Base-by-base conservation (phyloP, 2,329 filamentous ascomycete species). In the Chrysoporthe cubensis region DNA sequence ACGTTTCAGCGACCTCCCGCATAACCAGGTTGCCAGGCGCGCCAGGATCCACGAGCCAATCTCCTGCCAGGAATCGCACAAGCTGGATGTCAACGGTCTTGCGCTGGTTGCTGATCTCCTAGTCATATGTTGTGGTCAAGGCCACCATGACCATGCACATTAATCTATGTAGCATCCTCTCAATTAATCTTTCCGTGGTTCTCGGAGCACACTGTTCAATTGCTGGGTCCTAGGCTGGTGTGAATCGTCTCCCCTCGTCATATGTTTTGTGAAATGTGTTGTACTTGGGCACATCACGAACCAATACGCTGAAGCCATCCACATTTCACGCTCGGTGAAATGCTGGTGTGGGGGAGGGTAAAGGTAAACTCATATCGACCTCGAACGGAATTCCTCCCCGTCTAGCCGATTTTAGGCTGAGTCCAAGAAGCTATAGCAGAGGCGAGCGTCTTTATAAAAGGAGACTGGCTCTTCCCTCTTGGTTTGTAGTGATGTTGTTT, bases 201-300 rank as follows among this genome's bases (percentile, higher is more conserved):
- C n/a, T 59, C 66, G 66, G 64, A 37, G 56, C 50, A 50, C 32
- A 13, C 26, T 59, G 63, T 58, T 64, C 63, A 46, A 40, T 48
- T 66, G 14, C 64, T 34, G 43, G 61, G 64, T n/a, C 48, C 44
- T 26, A n/a, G 54, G 40, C 57, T 26, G 43, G 43, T 37, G 40
- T 34, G 43, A 34, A 26, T 42, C 26, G 11, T 13, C 54, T 42
- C 14, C 16, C 26, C 46, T 21, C 43, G 43, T 50, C 37, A 58
- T 21, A 57, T 26, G 14, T 37, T 59, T 37, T 26, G 48, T 32
- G 56, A 21, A 32, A 21, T 37, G 21, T 26, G 34, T 60, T 43
- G 18, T 32, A 52, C 40, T 54, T 18, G 56, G 58, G 56, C 43
- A 42, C 26, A 37, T 37, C 54, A n/a, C 43, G 16, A 14, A 52